Conservation (phyloP, 2,329 filamentous ascomycete genomes). For the Aspergillus phoenicis region DNA sequence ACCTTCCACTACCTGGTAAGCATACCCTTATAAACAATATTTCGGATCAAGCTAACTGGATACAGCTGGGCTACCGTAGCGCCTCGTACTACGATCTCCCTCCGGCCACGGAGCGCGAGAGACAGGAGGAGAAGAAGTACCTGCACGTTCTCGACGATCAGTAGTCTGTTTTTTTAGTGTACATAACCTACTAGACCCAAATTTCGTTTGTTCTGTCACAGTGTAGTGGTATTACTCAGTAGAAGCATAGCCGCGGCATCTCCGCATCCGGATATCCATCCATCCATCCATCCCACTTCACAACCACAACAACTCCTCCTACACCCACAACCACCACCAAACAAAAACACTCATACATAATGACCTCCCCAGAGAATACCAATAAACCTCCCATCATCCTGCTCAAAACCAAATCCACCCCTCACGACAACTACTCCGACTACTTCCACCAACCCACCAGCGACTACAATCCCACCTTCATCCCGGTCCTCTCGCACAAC, state of each 20-base stretch:
- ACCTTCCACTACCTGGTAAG: slow-evolving; percentile 93
- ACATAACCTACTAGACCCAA: slow-evolving; percentile 45
- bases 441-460: slow-evolving; percentile 39
- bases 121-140: slow-evolving; percentile 93
- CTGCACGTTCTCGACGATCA: slow-evolving; percentile 89
- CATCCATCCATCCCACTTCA: slow-evolving; percentile 2
- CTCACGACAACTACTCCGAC: slow-evolving; percentile 49
- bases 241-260: not conserved
- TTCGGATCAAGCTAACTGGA: slow-evolving; percentile 18
- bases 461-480: slow-evolving; percentile 42
- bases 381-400: slow-evolving; percentile 39
- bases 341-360: not conserved
- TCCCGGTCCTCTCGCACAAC: slow-evolving; percentile 51
- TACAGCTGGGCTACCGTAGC: slow-evolving; percentile 85
- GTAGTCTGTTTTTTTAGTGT: slow-evolving; percentile 54
- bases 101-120: slow-evolving; percentile 92
- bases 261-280: not conserved
- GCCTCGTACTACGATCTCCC: slow-evolving; percentile 89
- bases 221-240: not conserved
- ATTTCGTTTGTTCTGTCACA: slow-evolving; percentile 35
- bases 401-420: slow-evolving; percentile 51
- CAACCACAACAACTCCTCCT: not conserved
- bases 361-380: not conserved
- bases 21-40: slow-evolving; percentile 16
- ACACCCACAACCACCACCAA: not conserved